Evolutionary conservation across 2,329 filamentous ascomycete genomes (phyloP), one percentile per base, ranked within the genome.

Genomic region (Arthrobotrys iridis): DNA sequence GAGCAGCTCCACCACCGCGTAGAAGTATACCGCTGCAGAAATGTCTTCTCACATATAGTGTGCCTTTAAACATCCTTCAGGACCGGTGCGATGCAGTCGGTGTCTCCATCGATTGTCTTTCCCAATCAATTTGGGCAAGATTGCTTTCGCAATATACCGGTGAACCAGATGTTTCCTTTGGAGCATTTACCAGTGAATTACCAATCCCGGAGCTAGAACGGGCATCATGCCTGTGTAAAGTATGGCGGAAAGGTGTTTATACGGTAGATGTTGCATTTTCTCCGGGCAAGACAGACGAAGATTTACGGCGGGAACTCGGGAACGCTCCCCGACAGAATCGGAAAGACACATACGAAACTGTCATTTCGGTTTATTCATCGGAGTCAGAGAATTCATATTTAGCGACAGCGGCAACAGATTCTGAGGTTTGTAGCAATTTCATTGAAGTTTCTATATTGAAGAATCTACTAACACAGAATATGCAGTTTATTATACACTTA

Each of bases 161-260:
- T 0, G 83, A 84, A 3, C 80, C 83, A 0, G 93, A 97, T 79
- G 79, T 97, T 3, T 95, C 92, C 81, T 97, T 97, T 79, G 93
- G 94, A 0, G 95, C 92, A 78, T 90, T 97, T 1, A 86, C 94
- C 66, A 93, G 88, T 79, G 93, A 93, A 0, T 88, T 93, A 5
- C 90, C 89, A 0, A 80, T 92, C 7, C 83, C 87, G 0, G 81
- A 41, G n/a, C 55, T 93, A 1, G 86, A 90, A 4, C 87, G 86
- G 0, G 84, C 94, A 8, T 89, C 93, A 37, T 84, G 85, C 2
- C 86, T 97, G 82, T 88, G 13, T 82, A 88, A 30, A 75, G 91
- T 7, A 82, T 84, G 0, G 80, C 80, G 71, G 15, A 55, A 43
- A 37, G 41, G 26, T 26, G 46, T 37, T 28, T 64, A 68, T 24